Percentiles rank a stretch among this genome's conserved stretches.
These are phyloP conservation scores for Penicillium concentricum DNA, from an alignment of 2,329 filamentous ascomycete genomes.

Conservation along the genomic window DNA sequence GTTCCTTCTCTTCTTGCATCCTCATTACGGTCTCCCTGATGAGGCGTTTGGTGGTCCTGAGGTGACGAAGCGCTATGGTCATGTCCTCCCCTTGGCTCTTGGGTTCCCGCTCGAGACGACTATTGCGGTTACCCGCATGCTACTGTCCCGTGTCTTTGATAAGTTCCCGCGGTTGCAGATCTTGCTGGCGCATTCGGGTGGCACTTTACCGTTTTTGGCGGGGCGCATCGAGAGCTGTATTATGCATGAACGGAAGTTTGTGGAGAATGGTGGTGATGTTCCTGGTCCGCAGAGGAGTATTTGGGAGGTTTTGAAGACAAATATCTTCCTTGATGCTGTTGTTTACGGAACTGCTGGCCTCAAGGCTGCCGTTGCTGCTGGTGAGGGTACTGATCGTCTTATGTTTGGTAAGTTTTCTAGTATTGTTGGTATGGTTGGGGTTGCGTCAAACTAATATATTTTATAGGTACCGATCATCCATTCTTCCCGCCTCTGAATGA, in stretches of 20 bases:
- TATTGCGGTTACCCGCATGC: constrained; percentile 83
- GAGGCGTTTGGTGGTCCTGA: constrained; percentile 78
- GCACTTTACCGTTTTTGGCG: constrained; percentile 83
- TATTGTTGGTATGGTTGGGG: not conserved
- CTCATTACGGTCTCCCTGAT: constrained; percentile 83
- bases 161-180: constrained; percentile 67
- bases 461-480: constrained; percentile 44
- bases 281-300: constrained; percentile 58
- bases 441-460: constrained; percentile 4
- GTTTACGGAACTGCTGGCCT: constrained; percentile 57
- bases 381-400: constrained; percentile 39
- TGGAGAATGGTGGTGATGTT: constrained; percentile 61
- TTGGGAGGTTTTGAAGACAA: constrained; percentile 67
- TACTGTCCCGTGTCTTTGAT: constrained; percentile 82
- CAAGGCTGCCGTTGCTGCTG: constrained; percentile 76
- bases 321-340: constrained; percentile 79
- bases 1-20: constrained; percentile 78
- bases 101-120: constrained; percentile 93
- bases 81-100: constrained; percentile 79
- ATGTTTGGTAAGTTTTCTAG: constrained; percentile 37
- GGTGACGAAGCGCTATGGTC: constrained; percentile 70
- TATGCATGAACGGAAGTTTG: constrained; percentile 74
- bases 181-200: constrained; percentile 82
- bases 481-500: constrained; percentile 45
- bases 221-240: constrained; percentile 87